These are phyloP conservation scores for Rhizopogon sp. DNA, from an alignment of 768 basidiomycete genomes.

Conservation along the genomic window DNA sequence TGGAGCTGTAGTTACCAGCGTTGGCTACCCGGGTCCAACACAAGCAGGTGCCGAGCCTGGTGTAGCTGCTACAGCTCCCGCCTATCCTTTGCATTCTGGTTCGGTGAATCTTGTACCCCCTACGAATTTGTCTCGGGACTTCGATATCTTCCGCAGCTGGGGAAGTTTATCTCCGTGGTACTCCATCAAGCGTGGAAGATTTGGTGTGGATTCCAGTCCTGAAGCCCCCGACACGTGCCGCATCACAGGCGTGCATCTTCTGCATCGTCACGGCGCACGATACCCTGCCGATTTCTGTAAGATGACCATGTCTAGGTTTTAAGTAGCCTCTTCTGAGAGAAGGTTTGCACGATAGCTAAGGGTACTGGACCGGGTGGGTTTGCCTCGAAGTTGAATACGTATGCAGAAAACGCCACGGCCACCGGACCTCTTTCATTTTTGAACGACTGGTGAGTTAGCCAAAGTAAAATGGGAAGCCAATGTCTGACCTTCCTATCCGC, in stretches of 20 bases:
- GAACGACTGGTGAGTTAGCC: conserved; percentile 60
- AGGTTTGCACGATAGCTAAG: conserved; percentile 9
- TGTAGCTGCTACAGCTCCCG: conserved; percentile 57
- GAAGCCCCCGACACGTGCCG: conserved; percentile 63
- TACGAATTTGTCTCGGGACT: conserved; percentile 26
- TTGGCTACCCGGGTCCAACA: conserved; percentile 27
- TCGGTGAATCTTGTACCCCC: conserved; percentile 47
- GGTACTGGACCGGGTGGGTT: conserved; percentile 43
- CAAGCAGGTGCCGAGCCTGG: conserved; percentile 15
- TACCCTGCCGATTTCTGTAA: conserved; percentile 32
- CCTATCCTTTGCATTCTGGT: conserved; percentile 67
- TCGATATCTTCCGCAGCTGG: conserved; percentile 68
- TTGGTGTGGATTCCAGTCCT: conserved; percentile 66
- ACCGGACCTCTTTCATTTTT: conserved; percentile 63
- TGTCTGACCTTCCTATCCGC: neutral
- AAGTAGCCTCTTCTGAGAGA: conserved; percentile 14
- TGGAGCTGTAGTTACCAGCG: conserved; percentile 12
- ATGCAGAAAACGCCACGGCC: conserved; percentile 50
- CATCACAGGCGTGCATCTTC: conserved; percentile 66
- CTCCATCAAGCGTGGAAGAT: conserved; percentile 52
- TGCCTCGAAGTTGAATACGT: conserved; percentile 42
- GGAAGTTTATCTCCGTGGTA: conserved; percentile 81
- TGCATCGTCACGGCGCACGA: conserved; percentile 75
- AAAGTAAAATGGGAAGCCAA: neutral
- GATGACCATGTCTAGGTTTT: conserved; percentile 9